Evolutionary conservation across 129 eudicot genomes (phyloP), one percentile per base, ranked within the genome.

Genomic region (Mikania micrantha): DNA sequence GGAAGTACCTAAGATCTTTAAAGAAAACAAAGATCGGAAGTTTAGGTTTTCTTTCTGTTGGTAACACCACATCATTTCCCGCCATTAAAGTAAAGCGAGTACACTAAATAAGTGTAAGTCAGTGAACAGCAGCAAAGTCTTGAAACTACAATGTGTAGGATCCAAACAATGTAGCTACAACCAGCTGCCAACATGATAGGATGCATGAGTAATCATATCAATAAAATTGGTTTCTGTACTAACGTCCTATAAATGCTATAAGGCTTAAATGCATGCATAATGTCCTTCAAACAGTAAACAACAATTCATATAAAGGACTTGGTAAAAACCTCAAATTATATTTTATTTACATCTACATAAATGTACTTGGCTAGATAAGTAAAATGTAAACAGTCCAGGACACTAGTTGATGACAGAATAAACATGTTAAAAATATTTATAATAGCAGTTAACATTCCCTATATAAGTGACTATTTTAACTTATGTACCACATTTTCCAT

Each of bases 21-120:
- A 91, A 81, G 85, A 91, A 87, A 36, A 91, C 82, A 52, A 84
- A 77, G 74, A 85, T 38, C 0, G 97, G 97, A 48, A 80, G 28
- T 57, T 79, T 81, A 80, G 69, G 48, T 13, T 80, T 83, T 60
- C 66, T 45, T 54, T 28, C 45, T 3, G 81, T 2, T 52, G 63
- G 63, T 62, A 40, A 44, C 57, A 47, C 74, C 22, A 75, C 72
- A 67, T 75, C 77, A 36, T 62, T 71, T 61, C 78, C 84, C 1
- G 86, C 88, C 91, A 88, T 80, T 58, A 40, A 62, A 64, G 44
- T 40, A 27, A 39, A 4, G 10, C 20, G 12, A 21, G 31, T n/a
- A 19, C 24, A 20, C 9, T 57, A 39, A 64, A 52, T 1, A 62
- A 19, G 3, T 72, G 36, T 21, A 16, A 32, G 69, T 32, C n/a